These are phyloP conservation scores for Prunus kanzakura DNA, from an alignment of 306 rosid species.

Conservation along the genomic window DNA sequence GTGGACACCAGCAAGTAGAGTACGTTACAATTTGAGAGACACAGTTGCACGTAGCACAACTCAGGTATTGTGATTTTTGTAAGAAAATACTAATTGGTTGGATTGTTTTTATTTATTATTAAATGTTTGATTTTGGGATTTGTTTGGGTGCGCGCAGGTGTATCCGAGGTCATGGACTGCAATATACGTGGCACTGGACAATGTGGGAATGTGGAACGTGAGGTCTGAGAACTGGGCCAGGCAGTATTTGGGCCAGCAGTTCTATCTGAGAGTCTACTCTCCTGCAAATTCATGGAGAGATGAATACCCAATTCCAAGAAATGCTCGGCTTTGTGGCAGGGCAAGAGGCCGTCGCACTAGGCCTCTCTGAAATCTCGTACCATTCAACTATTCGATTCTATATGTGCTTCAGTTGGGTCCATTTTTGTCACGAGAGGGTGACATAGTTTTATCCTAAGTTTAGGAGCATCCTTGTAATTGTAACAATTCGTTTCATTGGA, in stretches of 20 bases:
- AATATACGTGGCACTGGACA: slow-evolving; percentile 79
- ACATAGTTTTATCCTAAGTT: slow-evolving; percentile 3
- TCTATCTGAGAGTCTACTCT: slow-evolving; percentile 78
- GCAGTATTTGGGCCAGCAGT: slow-evolving; percentile 94
- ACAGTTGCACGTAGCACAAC: slow-evolving; percentile 77
- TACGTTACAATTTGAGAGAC: slow-evolving; percentile 80
- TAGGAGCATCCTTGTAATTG: slow-evolving; percentile 1
- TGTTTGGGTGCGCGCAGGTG: slow-evolving; percentile 42
- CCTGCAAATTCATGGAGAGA: slow-evolving; percentile 69
- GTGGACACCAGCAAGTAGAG: slow-evolving; percentile 80
- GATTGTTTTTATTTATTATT: background rate
- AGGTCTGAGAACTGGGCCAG: slow-evolving; percentile 92
- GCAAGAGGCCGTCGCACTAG: slow-evolving; percentile 79
- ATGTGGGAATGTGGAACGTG: slow-evolving; percentile 95
- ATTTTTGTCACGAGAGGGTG: slow-evolving; percentile 64
- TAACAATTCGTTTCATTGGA: background rate
- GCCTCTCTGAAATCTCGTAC: slow-evolving; percentile 31
- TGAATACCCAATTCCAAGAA: slow-evolving; percentile 73
- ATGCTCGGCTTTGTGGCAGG: slow-evolving; percentile 84
- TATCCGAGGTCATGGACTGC: slow-evolving; percentile 92
- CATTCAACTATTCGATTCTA: background rate
- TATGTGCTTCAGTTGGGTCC: background rate
- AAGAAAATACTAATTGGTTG: too few relatives aligned
- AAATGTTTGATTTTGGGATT: background rate
- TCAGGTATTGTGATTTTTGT: slow-evolving; percentile 42